phyloP scores from a whole-genome alignment of 2,329 filamentous ascomycete species.

The Tolypocladium capitatum region DNA sequence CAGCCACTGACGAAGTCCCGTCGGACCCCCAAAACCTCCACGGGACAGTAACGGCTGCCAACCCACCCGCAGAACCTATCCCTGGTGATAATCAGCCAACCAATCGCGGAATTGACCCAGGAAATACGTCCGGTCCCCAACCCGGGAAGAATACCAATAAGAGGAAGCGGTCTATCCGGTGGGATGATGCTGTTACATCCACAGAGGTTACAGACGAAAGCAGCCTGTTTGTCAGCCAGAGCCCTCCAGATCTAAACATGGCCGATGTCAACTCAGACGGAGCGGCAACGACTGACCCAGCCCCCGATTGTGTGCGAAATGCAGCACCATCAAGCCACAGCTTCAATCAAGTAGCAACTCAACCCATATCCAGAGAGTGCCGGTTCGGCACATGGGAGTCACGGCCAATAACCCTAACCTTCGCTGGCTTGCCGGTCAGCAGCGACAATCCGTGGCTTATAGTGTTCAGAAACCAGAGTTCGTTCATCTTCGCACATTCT shows the following conservation, averaged over 20 bases:
- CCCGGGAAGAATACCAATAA: not conserved
- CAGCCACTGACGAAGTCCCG: not conserved
- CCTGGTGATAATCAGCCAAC: not conserved
- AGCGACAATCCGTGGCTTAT: slow-evolving; percentile 11
- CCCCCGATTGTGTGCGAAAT: not conserved
- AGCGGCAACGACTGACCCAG: not conserved
- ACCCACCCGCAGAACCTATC: not conserved
- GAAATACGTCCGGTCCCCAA: not conserved
- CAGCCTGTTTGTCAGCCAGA: not conserved
- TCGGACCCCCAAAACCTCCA: not conserved
- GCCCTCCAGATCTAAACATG: not conserved
- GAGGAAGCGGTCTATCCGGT: slow-evolving; percentile 1
- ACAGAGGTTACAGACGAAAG: not conserved
- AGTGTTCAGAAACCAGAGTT: slow-evolving; percentile 10
- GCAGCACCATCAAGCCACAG: not conserved
- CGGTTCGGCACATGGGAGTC: slow-evolving; percentile 4
- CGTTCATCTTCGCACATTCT: slow-evolving; percentile 19
- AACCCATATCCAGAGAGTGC: slow-evolving; percentile 3
- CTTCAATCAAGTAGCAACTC: not conserved
- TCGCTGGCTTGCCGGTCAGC: slow-evolving; percentile 6
- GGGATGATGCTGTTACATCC: not conserved
- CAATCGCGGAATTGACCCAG: not conserved
- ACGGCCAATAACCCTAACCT: slow-evolving; percentile 3
- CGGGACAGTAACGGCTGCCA: not conserved
- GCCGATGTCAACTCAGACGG: not conserved